These are phyloP conservation scores for Candida sonorensis DNA, from an alignment of 805 yeast genomes.

Conservation along the genomic window DNA sequence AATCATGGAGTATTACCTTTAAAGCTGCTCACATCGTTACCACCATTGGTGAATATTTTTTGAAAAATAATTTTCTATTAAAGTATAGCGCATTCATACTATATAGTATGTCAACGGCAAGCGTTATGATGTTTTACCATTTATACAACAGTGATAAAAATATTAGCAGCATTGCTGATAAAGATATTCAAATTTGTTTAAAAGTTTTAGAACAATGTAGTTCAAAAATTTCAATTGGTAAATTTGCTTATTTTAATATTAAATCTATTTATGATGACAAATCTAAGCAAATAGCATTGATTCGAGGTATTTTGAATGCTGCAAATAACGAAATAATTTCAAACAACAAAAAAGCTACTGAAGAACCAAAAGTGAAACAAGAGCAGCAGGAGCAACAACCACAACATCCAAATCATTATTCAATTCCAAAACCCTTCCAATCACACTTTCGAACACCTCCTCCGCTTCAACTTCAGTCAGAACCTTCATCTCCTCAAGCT, in stretches of 20 bases:
- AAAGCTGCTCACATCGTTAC: conserved; percentile 76
- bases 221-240: conserved; percentile 46
- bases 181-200: conserved; percentile 17
- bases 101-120: conserved; percentile 57
- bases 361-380: conserved; percentile 1
- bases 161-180: conserved; percentile 19
- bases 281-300: conserved; percentile 17
- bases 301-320: conserved; percentile 13
- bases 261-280: conserved; percentile 33
- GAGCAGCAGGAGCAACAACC: conserved; percentile 6
- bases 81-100: conserved; percentile 11
- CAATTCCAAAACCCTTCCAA: no score
- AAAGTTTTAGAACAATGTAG: conserved; percentile 33
- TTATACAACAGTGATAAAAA: conserved; percentile 27
- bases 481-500: no score
- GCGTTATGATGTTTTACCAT: conserved; percentile 68
- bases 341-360: no score
- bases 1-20: conserved; percentile 75
- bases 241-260: conserved; percentile 45
- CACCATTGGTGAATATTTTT: conserved; percentile 49
- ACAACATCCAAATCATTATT: conserved; percentile 3
- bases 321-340: conserved; percentile 7
- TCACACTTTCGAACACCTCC: no score
- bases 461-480: no score
- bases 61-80: conserved; percentile 50